Evolutionary conservation across 2,329 filamentous ascomycete species (phyloP).

Genomic region (Tolypocladium inflatum): DNA sequence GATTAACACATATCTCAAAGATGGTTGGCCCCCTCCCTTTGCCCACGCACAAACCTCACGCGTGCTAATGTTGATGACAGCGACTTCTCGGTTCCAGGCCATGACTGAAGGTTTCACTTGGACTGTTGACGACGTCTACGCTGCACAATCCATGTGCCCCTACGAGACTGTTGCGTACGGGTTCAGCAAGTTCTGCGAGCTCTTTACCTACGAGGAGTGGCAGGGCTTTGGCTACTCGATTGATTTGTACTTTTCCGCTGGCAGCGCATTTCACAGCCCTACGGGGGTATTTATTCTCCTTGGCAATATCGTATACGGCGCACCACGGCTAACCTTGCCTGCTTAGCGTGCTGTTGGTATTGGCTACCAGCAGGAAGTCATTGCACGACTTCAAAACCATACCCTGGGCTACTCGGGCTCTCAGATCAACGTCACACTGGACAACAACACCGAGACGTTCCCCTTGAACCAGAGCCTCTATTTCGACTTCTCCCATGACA

Average conservation of each 20-base stretch:
- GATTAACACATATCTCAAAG: slow-evolving; percentile 53
- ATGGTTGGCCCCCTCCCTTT: slow-evolving; percentile 28
- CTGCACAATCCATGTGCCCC: slow-evolving; percentile 62
- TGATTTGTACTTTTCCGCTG: slow-evolving; percentile 56
- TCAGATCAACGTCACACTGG: slow-evolving; percentile 60
- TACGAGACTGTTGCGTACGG: slow-evolving; percentile 73
- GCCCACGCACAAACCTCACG: neutral
- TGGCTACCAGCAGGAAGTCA: slow-evolving; percentile 63
- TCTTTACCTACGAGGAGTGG: slow-evolving; percentile 72
- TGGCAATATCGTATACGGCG: neutral
- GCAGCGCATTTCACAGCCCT: slow-evolving; percentile 53
- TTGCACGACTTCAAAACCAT: slow-evolving; percentile 61
- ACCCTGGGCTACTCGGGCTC: slow-evolving; percentile 48
- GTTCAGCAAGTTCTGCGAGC: slow-evolving; percentile 62
- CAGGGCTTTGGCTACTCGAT: slow-evolving; percentile 60
- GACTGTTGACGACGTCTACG: slow-evolving; percentile 53
- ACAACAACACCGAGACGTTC: slow-evolving; percentile 59
- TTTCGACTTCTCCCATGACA: slow-evolving; percentile 72
- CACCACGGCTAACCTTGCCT: neutral
- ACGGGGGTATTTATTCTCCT: slow-evolving; percentile 37
- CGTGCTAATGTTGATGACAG: slow-evolving; percentile 19
- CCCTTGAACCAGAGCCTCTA: slow-evolving; percentile 65
- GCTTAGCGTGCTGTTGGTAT: slow-evolving; percentile 57
- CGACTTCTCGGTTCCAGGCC: slow-evolving; percentile 47
- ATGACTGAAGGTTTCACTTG: slow-evolving; percentile 51